Conservation (phyloP, 208 protist genomes). For the Kentomonas sorsogonicus region DNA sequence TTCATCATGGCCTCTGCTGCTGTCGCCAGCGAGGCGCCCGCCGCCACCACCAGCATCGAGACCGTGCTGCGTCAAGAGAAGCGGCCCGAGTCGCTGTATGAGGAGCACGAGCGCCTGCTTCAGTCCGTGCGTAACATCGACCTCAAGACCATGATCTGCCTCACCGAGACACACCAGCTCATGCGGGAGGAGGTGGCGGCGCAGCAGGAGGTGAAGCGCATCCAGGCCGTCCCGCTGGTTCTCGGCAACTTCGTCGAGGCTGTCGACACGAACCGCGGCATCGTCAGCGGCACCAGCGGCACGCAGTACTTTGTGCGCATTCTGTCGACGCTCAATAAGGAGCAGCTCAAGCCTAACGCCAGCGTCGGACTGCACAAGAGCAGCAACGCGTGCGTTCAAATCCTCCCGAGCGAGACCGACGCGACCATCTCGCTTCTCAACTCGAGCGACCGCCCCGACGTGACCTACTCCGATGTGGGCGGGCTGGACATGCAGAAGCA, state of each 20-base stretch:
- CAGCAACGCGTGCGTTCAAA: constrained; percentile 98
- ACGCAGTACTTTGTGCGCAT: constrained; percentile 98
- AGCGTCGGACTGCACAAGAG: constrained; percentile 99
- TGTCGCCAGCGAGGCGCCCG: background rate
- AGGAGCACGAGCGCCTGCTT: constrained; percentile 75
- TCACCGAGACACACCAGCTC: constrained; percentile 85
- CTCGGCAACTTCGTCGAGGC: constrained; percentile 99
- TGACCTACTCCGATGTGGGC: constrained; percentile 97
- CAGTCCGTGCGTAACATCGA: constrained; percentile 68
- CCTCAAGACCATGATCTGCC: constrained; percentile 88
- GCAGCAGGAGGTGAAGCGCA: constrained; percentile 96
- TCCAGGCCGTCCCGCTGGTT: constrained; percentile 99
- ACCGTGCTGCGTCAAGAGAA: background rate
- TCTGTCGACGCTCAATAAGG: constrained; percentile 95
- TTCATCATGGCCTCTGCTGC: background rate
- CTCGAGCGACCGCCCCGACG: constrained; percentile 89
- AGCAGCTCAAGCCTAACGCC: constrained; percentile 98
- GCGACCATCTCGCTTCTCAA: constrained; percentile 94
- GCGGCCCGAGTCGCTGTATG: constrained; percentile 34
- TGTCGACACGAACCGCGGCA: constrained; percentile 95
- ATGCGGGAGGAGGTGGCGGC: constrained; percentile 83
- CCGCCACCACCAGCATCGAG: constrained; percentile 4
- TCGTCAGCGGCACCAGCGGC: constrained; percentile 95
- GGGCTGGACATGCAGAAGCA: constrained; percentile 99
- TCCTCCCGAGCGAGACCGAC: constrained; percentile 98